These are phyloP conservation scores for Nymphaea thermarum DNA, from an alignment of 164 flowering plant species.

Conservation along the genomic window DNA sequence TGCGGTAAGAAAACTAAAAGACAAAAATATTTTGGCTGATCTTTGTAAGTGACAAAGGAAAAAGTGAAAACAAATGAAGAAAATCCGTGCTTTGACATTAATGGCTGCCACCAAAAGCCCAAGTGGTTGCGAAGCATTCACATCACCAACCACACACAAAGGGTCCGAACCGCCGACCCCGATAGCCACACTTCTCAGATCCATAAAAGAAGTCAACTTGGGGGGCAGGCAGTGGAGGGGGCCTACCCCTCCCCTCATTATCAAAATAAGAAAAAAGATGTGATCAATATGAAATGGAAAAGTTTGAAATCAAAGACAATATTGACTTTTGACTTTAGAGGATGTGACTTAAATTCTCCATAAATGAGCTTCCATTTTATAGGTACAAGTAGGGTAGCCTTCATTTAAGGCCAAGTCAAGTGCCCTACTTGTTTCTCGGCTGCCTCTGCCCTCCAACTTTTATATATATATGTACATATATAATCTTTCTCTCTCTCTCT, in stretches of 20 bases:
- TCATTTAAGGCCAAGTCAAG: not conserved
- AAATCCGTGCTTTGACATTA: too few species aligned
- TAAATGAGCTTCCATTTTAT: not conserved
- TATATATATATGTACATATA: too few species aligned
- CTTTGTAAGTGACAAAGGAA: too few species aligned
- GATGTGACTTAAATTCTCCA: not conserved
- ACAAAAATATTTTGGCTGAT: too few species aligned
- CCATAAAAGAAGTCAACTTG: not conserved
- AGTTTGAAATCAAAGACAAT: not conserved
- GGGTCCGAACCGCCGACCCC: not conserved
- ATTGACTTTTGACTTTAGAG: not conserved
- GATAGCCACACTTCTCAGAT: not conserved
- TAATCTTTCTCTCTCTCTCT: too few species aligned
- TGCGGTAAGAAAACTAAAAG: too few species aligned
- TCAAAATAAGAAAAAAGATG: too few species aligned
- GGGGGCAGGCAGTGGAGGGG: not conserved
- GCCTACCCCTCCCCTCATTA: not conserved
- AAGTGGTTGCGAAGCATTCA: not conserved
- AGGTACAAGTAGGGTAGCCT: not conserved
- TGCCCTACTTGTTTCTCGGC: not conserved
- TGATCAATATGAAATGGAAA: not conserved
- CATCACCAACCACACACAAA: not conserved
- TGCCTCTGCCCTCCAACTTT: too few species aligned
- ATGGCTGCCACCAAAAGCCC: too few species aligned
- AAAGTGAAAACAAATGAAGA: too few species aligned